A percentile compares a stretch with the other conserved stretches of the same genome.
Evolutionary conservation across 768 basidiomycete species (phyloP).

Genomic region (Lyophyllum semitale): DNA sequence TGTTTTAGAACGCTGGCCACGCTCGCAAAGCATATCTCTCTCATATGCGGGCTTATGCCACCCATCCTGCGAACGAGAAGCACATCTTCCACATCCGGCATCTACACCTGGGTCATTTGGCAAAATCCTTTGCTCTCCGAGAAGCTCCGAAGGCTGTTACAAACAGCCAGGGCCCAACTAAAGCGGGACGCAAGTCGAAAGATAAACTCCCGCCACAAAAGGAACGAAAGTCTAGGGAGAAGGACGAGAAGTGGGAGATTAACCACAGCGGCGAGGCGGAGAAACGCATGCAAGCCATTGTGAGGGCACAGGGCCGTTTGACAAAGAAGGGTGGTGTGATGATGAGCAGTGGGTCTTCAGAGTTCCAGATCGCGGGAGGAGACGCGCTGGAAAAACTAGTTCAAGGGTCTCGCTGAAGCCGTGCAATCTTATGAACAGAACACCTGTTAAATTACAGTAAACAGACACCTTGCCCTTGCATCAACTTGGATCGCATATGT

Average conservation of each 20-base stretch:
- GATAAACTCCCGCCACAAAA: slow-evolving; percentile 18
- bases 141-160: slow-evolving; percentile 72
- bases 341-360: slow-evolving; percentile 63
- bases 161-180: slow-evolving; percentile 20
- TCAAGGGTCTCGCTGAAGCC: slow-evolving; percentile 16
- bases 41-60: slow-evolving; percentile 95
- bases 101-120: slow-evolving; percentile 92
- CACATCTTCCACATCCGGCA: slow-evolving; percentile 95
- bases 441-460: too few relatives aligned
- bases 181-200: slow-evolving; percentile 22
- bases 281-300: slow-evolving; percentile 82
- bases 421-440: too few relatives aligned
- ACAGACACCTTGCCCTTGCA: too few relatives aligned
- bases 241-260: slow-evolving; percentile 38
- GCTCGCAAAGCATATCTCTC: slow-evolving; percentile 89
- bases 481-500: too few relatives aligned
- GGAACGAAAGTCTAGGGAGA: slow-evolving; percentile 8
- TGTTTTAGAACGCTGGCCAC: slow-evolving; percentile 64
- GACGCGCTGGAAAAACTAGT: slow-evolving; percentile 64
- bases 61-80: slow-evolving; percentile 94
- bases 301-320: slow-evolving; percentile 79
- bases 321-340: slow-evolving; percentile 80
- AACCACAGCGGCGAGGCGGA: slow-evolving; percentile 61
- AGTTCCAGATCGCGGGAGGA: slow-evolving; percentile 79
- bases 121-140: slow-evolving; percentile 88